These are phyloP conservation scores for Saccharomycopsis hybrid DNA, from an alignment of 1,139 yeast genomes.

Conservation along the genomic window DNA sequence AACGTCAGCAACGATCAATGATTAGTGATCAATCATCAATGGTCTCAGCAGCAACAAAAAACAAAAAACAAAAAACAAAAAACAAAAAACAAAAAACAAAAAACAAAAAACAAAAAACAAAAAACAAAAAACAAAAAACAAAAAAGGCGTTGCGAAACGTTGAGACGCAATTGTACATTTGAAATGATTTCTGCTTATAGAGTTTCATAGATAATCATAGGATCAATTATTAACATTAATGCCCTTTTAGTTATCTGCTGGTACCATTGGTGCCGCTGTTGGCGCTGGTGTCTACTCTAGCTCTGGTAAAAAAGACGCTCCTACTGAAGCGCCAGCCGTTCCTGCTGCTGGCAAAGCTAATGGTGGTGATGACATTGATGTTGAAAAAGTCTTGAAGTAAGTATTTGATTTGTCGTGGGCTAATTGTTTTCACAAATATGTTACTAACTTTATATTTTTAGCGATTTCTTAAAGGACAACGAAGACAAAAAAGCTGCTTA, in stretches of 20 bases:
- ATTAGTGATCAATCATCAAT: neutral
- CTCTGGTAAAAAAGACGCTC: conserved; percentile 5
- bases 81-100: no score
- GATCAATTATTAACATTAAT: neutral
- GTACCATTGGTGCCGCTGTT: conserved; percentile 18
- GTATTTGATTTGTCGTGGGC: neutral
- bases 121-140: no score
- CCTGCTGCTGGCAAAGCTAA: conserved; percentile 12
- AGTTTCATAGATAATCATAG: no score
- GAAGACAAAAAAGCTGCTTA: conserved; percentile 10
- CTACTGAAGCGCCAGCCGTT: conserved; percentile 12
- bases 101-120: no score
- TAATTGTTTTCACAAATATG: neutral
- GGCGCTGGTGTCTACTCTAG: conserved; percentile 16
- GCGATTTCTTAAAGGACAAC: conserved; percentile 21
- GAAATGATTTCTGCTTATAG: no score
- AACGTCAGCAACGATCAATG: neutral
- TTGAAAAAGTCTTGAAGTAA: conserved; percentile 21
- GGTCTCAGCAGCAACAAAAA: neutral
- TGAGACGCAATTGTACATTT: no score
- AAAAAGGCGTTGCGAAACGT: no score
- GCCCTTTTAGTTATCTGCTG: conserved; percentile 16
- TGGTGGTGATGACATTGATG: conserved; percentile 18
- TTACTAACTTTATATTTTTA: neutral
- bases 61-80: no score